Conservation (phyloP, 768 basidiomycete species). For the Kwoniella sp. region DNA sequence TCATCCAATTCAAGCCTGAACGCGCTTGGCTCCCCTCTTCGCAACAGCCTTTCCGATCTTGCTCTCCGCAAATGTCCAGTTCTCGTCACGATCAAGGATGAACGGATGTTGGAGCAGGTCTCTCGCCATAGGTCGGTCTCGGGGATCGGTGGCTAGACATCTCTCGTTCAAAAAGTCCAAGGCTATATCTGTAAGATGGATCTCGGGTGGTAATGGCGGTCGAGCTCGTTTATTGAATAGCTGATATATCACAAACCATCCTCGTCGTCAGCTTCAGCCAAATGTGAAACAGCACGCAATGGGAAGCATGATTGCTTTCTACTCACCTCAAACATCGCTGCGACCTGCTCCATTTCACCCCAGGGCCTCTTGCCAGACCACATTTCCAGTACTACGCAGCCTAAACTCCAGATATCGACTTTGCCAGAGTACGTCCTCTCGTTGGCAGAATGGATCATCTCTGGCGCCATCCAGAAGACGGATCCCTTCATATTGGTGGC, state of each 20-base stretch:
- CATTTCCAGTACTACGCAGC: slow-evolving; percentile 99
- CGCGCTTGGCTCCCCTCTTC: slow-evolving; percentile 28
- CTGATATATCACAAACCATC: slow-evolving; percentile 57
- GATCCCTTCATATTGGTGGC: slow-evolving; percentile 95
- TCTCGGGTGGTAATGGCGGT: slow-evolving; percentile 85
- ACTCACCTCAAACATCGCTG: slow-evolving; percentile 90
- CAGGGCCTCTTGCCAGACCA: slow-evolving; percentile 96
- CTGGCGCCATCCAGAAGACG: slow-evolving; percentile 99
- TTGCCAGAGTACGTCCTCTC: slow-evolving; percentile 89
- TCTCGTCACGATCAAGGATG: slow-evolving; percentile 47
- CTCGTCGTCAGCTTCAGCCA: background rate
- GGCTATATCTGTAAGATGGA: slow-evolving; percentile 72
- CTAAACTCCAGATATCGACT: slow-evolving; percentile 93
- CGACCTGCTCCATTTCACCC: slow-evolving; percentile 80
- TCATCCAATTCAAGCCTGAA: slow-evolving; percentile 6
- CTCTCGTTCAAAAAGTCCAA: slow-evolving; percentile 77
- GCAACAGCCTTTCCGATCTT: slow-evolving; percentile 52
- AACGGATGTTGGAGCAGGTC: slow-evolving; percentile 78
- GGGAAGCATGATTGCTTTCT: no score
- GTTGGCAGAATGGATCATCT: slow-evolving; percentile 77
- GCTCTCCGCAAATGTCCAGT: slow-evolving; percentile 52
- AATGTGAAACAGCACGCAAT: background rate
- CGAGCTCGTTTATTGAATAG: slow-evolving; percentile 80
- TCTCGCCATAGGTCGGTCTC: slow-evolving; percentile 75
- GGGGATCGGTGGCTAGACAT: slow-evolving; percentile 89